Percentiles rank a stretch among this genome's conserved stretches.
phyloP scores from a whole-genome alignment of 2,329 filamentous ascomycete species.

The Penicillium sp. region DNA sequence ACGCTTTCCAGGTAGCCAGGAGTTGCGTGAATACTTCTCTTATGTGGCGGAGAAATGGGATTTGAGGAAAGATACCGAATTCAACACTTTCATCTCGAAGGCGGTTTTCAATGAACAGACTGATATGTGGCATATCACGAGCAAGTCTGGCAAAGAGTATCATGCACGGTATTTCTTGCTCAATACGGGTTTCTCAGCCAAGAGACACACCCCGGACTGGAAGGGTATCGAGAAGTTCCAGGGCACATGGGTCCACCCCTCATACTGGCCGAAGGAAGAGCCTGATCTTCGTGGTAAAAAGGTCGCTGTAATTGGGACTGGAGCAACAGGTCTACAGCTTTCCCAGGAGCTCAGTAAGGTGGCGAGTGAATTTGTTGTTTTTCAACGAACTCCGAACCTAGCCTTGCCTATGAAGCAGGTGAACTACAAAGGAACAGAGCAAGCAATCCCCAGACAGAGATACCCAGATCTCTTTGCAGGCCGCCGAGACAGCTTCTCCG shows the following conservation, averaged over 20 bases:
- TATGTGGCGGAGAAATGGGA: slow-evolving; percentile 47
- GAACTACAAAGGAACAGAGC: slow-evolving; percentile 48
- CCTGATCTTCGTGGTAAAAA: slow-evolving; percentile 16
- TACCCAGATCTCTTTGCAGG: slow-evolving; percentile 54
- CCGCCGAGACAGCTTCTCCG: slow-evolving; percentile 54
- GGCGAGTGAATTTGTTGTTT: slow-evolving; percentile 45
- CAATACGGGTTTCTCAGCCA: slow-evolving; percentile 42
- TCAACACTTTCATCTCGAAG: slow-evolving; percentile 44
- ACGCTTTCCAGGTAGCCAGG: slow-evolving; percentile 32
- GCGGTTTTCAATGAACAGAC: slow-evolving; percentile 41
- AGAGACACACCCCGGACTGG: slow-evolving; percentile 42
- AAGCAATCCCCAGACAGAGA: slow-evolving; percentile 47
- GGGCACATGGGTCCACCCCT: slow-evolving; percentile 54
- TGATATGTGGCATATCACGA: slow-evolving; percentile 47
- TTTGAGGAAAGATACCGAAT: slow-evolving; percentile 48
- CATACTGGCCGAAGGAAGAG: slow-evolving; percentile 47
- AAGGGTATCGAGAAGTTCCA: slow-evolving; percentile 43
- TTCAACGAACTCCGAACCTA: slow-evolving; percentile 65
- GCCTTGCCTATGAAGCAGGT: slow-evolving; percentile 60
- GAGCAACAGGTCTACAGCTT: slow-evolving; percentile 21
- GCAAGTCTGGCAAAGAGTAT: slow-evolving; percentile 42
- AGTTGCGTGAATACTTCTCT: slow-evolving; percentile 49
- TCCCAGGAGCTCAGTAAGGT: slow-evolving; percentile 19
- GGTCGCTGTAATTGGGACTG: slow-evolving; percentile 20
- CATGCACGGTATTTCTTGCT: slow-evolving; percentile 47